Evolutionary conservation across 1,284 basidiomycete species (phyloP), one percentile per base, ranked within the genome.

Genomic region (Cryptococcus deneoformans): DNA sequence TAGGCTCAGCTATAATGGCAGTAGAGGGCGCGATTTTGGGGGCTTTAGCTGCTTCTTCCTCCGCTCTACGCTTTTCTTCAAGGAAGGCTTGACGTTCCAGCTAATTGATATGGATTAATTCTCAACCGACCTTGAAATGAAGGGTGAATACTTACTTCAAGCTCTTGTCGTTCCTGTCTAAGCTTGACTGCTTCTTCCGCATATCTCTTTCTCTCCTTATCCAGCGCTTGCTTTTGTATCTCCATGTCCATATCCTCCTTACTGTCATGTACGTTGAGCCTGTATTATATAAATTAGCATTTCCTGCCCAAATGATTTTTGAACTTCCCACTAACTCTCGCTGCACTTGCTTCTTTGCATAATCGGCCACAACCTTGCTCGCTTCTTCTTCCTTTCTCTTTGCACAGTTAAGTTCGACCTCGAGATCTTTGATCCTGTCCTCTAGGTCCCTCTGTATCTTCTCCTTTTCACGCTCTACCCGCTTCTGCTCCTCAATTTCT

Each of bases 31-130:
- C 39, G 36, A 82, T 82, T 9, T 82, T 82, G 12, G 85, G 82
- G 0, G 84, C 74, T 39, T 85, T 82, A 0, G 82, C 81, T 0
- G 86, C 78, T 46, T 86, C 81, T 0, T 85, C 81, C 54, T 86
- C 82, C 83, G 84, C 87, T 45, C 81, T 77, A 20, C 85, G 81
- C 66, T 83, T 85, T 70, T 90, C 87, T 59, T 88, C 87, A 44
- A 83, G 56, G 54, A 89, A 81, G 57, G 81, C 81, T 42, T 83
- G 69, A 38, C 84, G 81, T 67, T 89, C 87, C 16, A 81, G 82
- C 86, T 89, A 54, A 29, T 46, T 46, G 24, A 55, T 12, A 2
- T 46, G 46, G 10, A 60, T 34, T 10, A 34, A 20, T 9, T 11
- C 2, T 62, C 16, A 53, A 52, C 20, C 48, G 20, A 35, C 50